Evolutionary conservation across 169 alveolate genomes (phyloP), one percentile per base, ranked within the genome.

Genomic region (Eimeria mitis): DNA sequence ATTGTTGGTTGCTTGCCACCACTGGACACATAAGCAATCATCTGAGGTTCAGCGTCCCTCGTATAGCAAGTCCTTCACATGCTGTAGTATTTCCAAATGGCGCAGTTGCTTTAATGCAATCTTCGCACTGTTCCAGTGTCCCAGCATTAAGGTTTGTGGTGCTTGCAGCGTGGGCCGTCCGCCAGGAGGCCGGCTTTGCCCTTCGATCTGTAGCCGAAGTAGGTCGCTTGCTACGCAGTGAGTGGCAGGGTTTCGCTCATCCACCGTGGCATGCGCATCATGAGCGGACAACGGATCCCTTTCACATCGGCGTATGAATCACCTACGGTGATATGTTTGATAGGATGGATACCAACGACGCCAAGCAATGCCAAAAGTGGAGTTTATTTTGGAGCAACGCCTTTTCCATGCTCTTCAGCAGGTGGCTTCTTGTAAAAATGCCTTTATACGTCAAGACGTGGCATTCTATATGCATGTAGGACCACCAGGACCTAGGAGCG

Each of bases 141-240:
- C 76, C n/a, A 2, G 21, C 75, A 31, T 19, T 31, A 16, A 37
- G 23, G 7, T 25, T 59, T 84, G 76, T 16, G 91, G 54, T 11
- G 71, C 59, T 44, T 87, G 94, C 94, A 87, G 94, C 94, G 23
- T 87, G 94, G 94, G 94, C 94, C 13, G 94, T 87, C 52, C 81
- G 94, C 34, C 94, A 87, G 68, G 94, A 87, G 71, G 94, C 94
- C 28, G 94, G 94, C 14, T 25, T 87, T 40, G 94, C 94, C 13
- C 81, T 87, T 40, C 94, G 83, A n/a, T 87, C 94, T 6, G 11
- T 87, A 25, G 49, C 54, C 31, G 61, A 63, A 65, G 94, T 87
- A 63, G 63, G 94, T 87, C 83, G 34, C 76, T 52, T 56, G 31
- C 63, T 78, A 78, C 31, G 83, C 83, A 73, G 83, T 37, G 54